Conservation (phyloP, 78 protist genomes). For the Creolimax fragrantissima region DNA sequence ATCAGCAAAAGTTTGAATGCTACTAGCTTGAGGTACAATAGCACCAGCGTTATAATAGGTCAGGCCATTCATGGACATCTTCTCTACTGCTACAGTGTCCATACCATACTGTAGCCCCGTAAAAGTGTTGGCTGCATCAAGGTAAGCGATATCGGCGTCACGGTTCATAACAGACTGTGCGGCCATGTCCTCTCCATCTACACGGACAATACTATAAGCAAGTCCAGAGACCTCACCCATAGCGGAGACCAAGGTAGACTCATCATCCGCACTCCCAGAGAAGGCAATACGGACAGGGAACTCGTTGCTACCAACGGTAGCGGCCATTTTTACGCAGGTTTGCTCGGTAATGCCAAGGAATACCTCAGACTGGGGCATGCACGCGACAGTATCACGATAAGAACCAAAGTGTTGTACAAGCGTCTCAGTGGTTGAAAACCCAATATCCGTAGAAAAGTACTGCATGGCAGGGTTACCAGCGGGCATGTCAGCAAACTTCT, state of each 20-base stretch:
- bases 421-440: neutral
- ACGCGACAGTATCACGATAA: neutral
- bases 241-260: neutral
- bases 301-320: neutral
- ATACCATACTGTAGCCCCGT: neutral
- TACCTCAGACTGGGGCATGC: neutral
- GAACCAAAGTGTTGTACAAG: neutral
- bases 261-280: neutral
- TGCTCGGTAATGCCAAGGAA: neutral
- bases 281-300: neutral
- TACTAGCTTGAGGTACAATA: neutral
- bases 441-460: neutral
- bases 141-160: neutral
- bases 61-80: neutral
- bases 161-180: neutral
- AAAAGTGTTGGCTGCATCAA: neutral
- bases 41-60: slow-evolving; percentile 7
- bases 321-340: neutral
- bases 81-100: neutral
- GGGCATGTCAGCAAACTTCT: neutral
- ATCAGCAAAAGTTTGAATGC: neutral
- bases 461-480: neutral
- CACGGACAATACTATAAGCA: neutral
- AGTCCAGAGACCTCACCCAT: neutral
- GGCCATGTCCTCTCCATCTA: neutral